These are phyloP conservation scores for Oxytropis ochrocephala DNA, from an alignment of 306 rosid genomes.

Conservation along the genomic window DNA sequence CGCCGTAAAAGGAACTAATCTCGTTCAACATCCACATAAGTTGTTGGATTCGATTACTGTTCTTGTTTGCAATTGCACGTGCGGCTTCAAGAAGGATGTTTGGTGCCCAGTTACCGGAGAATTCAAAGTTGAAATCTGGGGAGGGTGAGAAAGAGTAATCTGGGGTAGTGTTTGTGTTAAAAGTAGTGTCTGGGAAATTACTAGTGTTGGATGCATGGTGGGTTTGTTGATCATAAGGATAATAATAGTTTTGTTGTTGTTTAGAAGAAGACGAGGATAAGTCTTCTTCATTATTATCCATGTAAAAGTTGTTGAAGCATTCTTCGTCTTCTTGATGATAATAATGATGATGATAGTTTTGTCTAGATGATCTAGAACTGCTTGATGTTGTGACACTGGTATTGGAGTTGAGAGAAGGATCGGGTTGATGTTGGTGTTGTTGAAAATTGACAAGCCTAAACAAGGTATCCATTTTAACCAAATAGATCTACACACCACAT, in stretches of 20 bases:
- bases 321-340: conserved; percentile 50
- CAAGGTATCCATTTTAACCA: conserved; percentile 93
- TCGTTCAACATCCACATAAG: conserved; percentile 93
- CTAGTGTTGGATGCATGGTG: conserved; percentile 8
- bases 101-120: conserved; percentile 64
- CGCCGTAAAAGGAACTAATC: conserved; percentile 75
- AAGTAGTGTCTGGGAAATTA: conserved; percentile 8
- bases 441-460: conserved; percentile 70
- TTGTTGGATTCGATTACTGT: conserved; percentile 49
- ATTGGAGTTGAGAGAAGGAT: conserved; percentile 85
- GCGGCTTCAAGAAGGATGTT: conserved; percentile 61
- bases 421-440: conserved; percentile 29
- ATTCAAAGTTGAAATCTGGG: conserved; percentile 39
- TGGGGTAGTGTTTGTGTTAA: conserved; percentile 7
- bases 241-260: conserved; percentile 33
- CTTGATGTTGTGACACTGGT: conserved; percentile 58
- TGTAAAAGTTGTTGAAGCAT: conserved; percentile 93
- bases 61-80: conserved; percentile 61
- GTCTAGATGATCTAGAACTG: conserved; percentile 66
- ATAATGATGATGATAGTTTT: conserved; percentile 20
- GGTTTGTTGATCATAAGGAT: conserved; percentile 12
- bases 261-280: conserved; percentile 78
- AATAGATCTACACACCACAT: conserved; percentile 27
- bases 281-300: conserved; percentile 83
- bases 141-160: conserved; percentile 49